Evolutionary conservation across 106 monocot species (phyloP), one percentile per base, ranked within the genome.

Genomic region (Posidonia australis): DNA sequence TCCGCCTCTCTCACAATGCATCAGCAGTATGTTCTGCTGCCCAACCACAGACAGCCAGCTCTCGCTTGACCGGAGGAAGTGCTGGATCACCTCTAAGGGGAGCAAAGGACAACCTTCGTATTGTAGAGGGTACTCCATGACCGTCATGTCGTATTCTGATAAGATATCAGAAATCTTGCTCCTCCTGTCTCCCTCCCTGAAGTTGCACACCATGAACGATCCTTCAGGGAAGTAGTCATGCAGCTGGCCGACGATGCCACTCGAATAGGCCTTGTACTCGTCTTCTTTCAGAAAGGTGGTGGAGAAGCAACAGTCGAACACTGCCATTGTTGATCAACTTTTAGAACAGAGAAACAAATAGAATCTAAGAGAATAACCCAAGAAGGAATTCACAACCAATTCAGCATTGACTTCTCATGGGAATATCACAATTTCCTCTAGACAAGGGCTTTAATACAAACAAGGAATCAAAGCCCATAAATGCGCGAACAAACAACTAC

Each of bases 1-100:
- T 17, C 96, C 96, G 20, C 87, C 86, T 77, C 75, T 77, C 64
- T 96, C 90, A 66, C 96, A 96, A 66, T 96, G 96, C 84, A 96
- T 87, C 16, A 96, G 73, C 55, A 96, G 58, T 27, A 96, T 62
- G 65, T 87, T 96, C 49, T 87, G 77, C 31, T 84, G 77, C 47
- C 69, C 77, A 52, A 70, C 77, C 6, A 67, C 24, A 19, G 86
- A 89, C 1, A 94, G 79, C 93, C 93, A 94, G 76, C 84, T 96
- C 78, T 96, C 90, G 29, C 94, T 75, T 26, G 94, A 96, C 49
- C 84, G 74, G 51, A 96, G 58, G 65, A 86, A 96, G 69, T 90
- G 84, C 65, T 86, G 86, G 51, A 87, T 75, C 86, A 86, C 82
- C 67, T 96, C 90, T 74, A 96, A 78, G 5, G 79, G 80, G 25